Evolutionary conservation across 345 rosid genomes (phyloP).

Genomic region (Eucalyptus tenuipes): DNA sequence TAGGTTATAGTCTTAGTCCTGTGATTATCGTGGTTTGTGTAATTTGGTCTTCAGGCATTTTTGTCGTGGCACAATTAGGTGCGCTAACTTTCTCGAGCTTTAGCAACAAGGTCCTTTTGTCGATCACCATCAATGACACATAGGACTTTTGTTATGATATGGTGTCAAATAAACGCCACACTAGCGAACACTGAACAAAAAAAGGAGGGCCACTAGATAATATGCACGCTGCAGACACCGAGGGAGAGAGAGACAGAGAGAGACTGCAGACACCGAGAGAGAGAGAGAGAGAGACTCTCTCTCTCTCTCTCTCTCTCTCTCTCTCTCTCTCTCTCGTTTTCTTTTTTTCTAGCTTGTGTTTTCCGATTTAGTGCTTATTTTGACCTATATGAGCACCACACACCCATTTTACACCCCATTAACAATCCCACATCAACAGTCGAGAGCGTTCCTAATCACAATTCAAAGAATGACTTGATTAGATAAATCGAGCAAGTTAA

Average conservation of each 20-base stretch:
- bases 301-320: too few relatives aligned
- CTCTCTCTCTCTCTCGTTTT: too few relatives aligned
- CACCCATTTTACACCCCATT: not conserved
- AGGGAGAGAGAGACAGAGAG: too few relatives aligned
- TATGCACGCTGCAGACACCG: too few relatives aligned
- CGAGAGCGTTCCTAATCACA: not conserved
- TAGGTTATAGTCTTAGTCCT: not conserved
- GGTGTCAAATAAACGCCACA: too few relatives aligned
- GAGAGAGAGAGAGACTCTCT: too few relatives aligned
- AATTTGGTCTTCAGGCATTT: not conserved
- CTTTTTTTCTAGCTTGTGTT: too few relatives aligned
- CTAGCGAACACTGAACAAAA: not conserved
- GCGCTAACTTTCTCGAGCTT: not conserved
- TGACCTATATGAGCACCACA: not conserved
- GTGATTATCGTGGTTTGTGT: accelerated
- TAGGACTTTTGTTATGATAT: not conserved
- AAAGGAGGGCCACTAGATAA: too few relatives aligned
- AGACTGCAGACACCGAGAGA: too few relatives aligned
- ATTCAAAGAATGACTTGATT: not conserved
- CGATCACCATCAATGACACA: not conserved
- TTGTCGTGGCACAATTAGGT: not conserved
- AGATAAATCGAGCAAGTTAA: not conserved
- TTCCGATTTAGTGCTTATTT: too few relatives aligned
- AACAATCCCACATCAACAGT: not conserved
- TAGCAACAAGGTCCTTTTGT: not conserved